These are phyloP conservation scores for Pezicula neosporulosa DNA, from an alignment of 2,329 filamentous ascomycete genomes.

Conservation along the genomic window DNA sequence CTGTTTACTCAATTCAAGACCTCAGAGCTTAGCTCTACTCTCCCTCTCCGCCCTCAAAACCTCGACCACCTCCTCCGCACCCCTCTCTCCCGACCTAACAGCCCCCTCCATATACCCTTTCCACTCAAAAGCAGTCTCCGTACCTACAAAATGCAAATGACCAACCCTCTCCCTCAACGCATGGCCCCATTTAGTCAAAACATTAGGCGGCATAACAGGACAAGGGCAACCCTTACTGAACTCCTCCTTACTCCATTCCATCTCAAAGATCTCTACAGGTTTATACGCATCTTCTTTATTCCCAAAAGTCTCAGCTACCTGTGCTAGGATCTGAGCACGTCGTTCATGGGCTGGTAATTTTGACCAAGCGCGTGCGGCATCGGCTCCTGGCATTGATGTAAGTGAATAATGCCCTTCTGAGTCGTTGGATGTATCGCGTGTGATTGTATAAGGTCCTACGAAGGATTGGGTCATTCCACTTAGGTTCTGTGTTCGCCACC, in stretches of 20 bases:
- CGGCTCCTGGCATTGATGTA: conserved; percentile 33
- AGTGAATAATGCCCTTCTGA: conserved; percentile 27
- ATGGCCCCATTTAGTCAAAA: conserved; percentile 22
- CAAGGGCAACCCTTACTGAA: conserved; percentile 32
- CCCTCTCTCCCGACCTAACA: conserved; percentile 38
- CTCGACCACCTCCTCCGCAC: conserved; percentile 38
- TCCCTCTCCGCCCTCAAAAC: background rate
- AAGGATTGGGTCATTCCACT: conserved; percentile 35
- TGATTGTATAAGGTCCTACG: conserved; percentile 34
- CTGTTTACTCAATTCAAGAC: background rate
- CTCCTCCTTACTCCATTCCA: conserved; percentile 15
- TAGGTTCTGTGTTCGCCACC: conserved; percentile 23
- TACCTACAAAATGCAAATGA: conserved; percentile 46
- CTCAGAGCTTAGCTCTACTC: background rate
- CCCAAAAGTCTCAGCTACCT: conserved; percentile 20
- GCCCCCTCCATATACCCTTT: conserved; percentile 51
- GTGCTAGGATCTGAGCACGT: conserved; percentile 28
- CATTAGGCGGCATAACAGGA: conserved; percentile 29
- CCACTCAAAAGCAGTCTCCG: conserved; percentile 44
- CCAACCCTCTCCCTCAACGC: conserved; percentile 31
- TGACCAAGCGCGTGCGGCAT: conserved; percentile 35
- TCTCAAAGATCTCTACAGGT: conserved; percentile 12
- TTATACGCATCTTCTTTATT: background rate
- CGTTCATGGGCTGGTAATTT: conserved; percentile 24
- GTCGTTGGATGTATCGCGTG: conserved; percentile 37